A percentile compares a stretch with the other conserved stretches of the same genome.
These are phyloP conservation scores for Wickerhamia fluorescens DNA, from an alignment of 805 yeast genomes.

Conservation along the genomic window DNA sequence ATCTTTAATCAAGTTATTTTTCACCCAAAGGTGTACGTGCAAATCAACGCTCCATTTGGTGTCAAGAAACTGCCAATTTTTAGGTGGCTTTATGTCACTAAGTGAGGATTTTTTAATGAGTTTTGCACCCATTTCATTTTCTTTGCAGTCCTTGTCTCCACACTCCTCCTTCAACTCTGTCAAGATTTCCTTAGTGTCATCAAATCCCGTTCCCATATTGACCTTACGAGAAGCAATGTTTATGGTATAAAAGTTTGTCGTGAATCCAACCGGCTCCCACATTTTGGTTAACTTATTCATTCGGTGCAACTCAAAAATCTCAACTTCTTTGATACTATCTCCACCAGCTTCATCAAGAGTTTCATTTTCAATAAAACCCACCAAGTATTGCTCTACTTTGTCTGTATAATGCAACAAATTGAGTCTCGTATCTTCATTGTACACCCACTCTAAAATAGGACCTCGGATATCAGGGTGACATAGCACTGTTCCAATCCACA, in stretches of 20 bases:
- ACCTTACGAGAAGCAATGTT: conserved; percentile 19
- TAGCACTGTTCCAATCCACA: conserved; percentile 43
- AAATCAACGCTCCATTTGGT: conserved; percentile 63
- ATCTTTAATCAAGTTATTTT: conserved; percentile 39
- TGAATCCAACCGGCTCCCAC: conserved; percentile 61
- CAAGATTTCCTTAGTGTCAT: neutral
- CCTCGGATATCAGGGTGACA: conserved; percentile 53
- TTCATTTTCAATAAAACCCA: neutral
- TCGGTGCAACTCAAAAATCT: conserved; percentile 62
- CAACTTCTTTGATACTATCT: conserved; percentile 36
- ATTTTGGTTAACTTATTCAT: conserved; percentile 41
- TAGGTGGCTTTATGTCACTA: conserved; percentile 47
- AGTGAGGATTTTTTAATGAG: conserved; percentile 12
- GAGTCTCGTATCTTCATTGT: conserved; percentile 62
- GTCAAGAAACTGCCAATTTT: conserved; percentile 46
- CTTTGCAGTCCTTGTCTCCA: conserved; percentile 1
- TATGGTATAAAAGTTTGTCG: conserved; percentile 46
- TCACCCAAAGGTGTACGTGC: conserved; percentile 59
- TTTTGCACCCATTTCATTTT: neutral
- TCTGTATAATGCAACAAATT: conserved; percentile 42
- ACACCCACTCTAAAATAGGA: conserved; percentile 36
- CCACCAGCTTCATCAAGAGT: conserved; percentile 5
- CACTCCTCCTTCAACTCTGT: conserved; percentile 1
- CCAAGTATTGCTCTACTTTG: conserved; percentile 33
- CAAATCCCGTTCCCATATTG: conserved; percentile 1